Conservation (phyloP, 1,284 basidiomycete species). For the Hemileia vastatrix region DNA sequence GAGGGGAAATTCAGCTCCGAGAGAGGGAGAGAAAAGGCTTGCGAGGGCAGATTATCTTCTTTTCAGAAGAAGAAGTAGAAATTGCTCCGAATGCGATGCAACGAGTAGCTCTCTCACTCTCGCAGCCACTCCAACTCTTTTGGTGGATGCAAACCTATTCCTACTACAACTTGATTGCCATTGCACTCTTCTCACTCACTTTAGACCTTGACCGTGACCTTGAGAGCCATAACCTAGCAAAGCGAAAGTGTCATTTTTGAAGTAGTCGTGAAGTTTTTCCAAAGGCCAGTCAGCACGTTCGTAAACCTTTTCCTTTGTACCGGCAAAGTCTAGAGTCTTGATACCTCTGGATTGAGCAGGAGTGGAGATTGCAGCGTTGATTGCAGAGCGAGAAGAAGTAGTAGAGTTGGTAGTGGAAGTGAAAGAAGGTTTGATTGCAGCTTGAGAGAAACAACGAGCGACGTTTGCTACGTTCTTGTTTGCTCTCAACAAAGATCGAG, state of each 20-base stretch:
- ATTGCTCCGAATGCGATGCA: no score
- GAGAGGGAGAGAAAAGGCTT: no score
- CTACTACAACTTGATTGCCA: no score
- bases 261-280: neutral
- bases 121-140: no score
- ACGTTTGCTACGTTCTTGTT: neutral
- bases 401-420: neutral
- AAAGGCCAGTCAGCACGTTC: neutral
- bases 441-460: neutral
- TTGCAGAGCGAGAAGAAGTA: neutral
- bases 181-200: conserved; percentile 24
- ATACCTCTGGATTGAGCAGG: no score
- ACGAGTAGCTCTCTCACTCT: no score
- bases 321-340: neutral
- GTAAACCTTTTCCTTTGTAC: neutral
- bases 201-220: neutral
- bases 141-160: no score
- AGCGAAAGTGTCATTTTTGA: neutral
- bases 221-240: neutral
- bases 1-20: no score
- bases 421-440: neutral
- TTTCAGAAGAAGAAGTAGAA: no score
- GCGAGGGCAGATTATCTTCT: no score
- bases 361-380: conserved; percentile 19
- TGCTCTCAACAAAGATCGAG: neutral